Evolutionary conservation across 2,329 filamentous ascomycete genomes (phyloP), one percentile per base, ranked within the genome.

Genomic region (Rosellinia necatrix): DNA sequence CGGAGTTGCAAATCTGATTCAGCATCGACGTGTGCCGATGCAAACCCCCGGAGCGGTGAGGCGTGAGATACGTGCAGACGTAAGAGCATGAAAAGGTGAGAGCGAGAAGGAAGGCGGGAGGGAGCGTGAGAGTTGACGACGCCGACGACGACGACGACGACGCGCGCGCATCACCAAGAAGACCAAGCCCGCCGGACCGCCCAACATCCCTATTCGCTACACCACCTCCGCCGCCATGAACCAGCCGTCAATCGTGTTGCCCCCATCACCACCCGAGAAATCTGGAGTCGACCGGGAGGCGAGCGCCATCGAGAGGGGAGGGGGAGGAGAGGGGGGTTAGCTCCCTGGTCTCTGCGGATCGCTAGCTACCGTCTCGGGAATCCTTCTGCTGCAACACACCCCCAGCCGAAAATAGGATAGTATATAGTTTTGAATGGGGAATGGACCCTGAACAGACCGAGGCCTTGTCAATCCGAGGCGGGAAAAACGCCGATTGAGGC

Each of bases 291-390:
- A n/a, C n/a, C n/a, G n/a, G n/a, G n/a, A n/a, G n/a, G n/a, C n/a
- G n/a, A n/a, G n/a, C n/a, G n/a, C n/a, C n/a, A n/a, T n/a, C n/a
- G n/a, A n/a, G n/a, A n/a, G n/a, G n/a, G 34, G 50, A 38, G 49
- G 40, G 12, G 17, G 6, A 37, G 46, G 13, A 24, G 37, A 22
- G 19, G 15, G 3, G 24, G 7, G 17, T 19, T 19, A 34, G 12
- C n/a, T 40, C 50, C 43, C 29, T 48, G 21, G 43, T 40, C 34
- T 40, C 17, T 51, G 29, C 29, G 53, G 53, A 50, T 43, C 41
- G 17, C 49, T 49, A 53, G 43, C 49, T 53, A 50, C 47, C 49
- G 54, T 49, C 58, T 46, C 58, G 58, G 55, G 55, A 58, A 58
- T 60, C 54, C 58, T 50, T 27, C 40, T 48, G 38, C 40, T 53